Evolutionary conservation across 495 filamentous ascomycete genomes (phyloP).

Genomic region (Penicillium fimorum): DNA sequence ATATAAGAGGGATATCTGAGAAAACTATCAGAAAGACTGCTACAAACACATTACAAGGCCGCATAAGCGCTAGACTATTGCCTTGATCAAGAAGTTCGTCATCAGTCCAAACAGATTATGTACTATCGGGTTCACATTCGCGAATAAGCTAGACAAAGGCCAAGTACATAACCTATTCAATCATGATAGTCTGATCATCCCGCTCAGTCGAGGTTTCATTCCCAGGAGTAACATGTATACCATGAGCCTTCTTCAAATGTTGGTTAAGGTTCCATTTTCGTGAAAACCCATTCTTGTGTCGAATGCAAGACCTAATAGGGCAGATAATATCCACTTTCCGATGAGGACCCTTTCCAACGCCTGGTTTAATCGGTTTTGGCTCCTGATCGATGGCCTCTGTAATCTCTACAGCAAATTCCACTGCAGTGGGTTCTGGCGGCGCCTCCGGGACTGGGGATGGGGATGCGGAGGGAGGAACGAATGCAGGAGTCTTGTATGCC

Average conservation of each 20-base stretch:
- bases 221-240: constrained; percentile 14
- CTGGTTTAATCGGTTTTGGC: constrained; percentile 2
- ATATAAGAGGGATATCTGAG: too few relatives aligned
- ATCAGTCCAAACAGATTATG: too few relatives aligned
- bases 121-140: neutral
- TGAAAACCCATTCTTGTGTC: constrained; percentile 36
- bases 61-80: too few relatives aligned
- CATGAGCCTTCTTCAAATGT: constrained; percentile 38
- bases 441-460: constrained; percentile 5
- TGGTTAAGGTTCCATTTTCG: constrained; percentile 43
- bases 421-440: neutral
- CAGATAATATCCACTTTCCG: constrained; percentile 35
- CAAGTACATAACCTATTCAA: constrained; percentile 9
- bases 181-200: constrained; percentile 6
- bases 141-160: neutral
- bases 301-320: constrained; percentile 29
- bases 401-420: constrained; percentile 1
- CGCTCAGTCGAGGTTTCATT: constrained; percentile 9
- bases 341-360: constrained; percentile 29
- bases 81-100: too few relatives aligned
- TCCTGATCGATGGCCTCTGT: constrained; percentile 1
- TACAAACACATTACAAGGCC: too few relatives aligned
- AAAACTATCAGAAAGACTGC: too few relatives aligned
- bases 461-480: neutral
- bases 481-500: neutral